Evolutionary conservation across 2,329 filamentous ascomycete genomes (phyloP), one percentile per base, ranked within the genome.

Genomic region (Zymoseptoria crescenta): DNA sequence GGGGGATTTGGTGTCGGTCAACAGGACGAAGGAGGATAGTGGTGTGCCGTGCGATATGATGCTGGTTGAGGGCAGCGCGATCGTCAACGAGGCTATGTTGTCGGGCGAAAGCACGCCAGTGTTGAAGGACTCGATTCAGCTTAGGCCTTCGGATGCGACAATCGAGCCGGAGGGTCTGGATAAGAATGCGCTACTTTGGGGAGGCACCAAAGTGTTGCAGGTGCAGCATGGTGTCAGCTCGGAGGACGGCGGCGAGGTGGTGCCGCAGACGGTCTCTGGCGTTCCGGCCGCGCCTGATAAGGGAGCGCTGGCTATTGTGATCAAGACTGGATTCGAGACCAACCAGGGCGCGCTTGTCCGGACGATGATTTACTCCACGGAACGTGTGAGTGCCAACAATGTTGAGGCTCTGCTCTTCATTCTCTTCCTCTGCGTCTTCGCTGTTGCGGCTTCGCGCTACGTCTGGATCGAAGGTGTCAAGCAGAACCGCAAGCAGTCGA

Each of bases 331-430:
- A 10, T 99, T 99, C 70, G 95, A 99, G 77, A 99, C 94, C 9
- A 97, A 93, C 58, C 95, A 99, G 76, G 94, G 94, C 64, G 96
- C 91, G 75, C 83, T 99, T 61, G 94, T 99, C 61, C 89, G 94
- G 63, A 99, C 94, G 67, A 99, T 99, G 94, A 99, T 99, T 70
- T 99, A 96, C 79, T 96, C 95, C 1, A 99, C 94, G 1, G 94
- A 99, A 75, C 91, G 93, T 65, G 93, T 99, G 24, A 97, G 93
- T n/a, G 94, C 94, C 68, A 96, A 96, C 78, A 97, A 99, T 71
- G 87, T 87, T 51, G 94, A 99, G 76, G 94, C 94, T 1, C 79
- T 99, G n/a, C 82, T 96, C 62, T 99, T 99, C 79, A 99, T 99
- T 66, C 82, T 99, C 60, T 99, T 99, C 81, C 83, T 99, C 28